Evolutionary conservation across 495 filamentous ascomycete species (phyloP), one percentile per base, ranked within the genome.

Genomic region (Penicillium simplicissimum): DNA sequence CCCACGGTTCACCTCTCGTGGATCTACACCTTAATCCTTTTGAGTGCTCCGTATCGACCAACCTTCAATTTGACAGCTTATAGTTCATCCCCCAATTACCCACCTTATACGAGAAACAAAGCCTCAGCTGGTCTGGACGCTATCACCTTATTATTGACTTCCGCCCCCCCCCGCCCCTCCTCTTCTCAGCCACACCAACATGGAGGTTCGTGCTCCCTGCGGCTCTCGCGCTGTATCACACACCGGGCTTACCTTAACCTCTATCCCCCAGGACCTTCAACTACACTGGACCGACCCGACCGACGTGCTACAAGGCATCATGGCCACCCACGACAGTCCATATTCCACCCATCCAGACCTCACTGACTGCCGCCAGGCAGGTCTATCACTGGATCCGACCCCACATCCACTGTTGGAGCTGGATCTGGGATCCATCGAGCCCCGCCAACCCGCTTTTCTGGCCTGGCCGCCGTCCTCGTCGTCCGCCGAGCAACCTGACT

Each of bases 271-370:
- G 54, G 58, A 61, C 19, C 36, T 63, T 35, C 59, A 68, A 34
- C 45, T 64, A 57, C 55, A 37, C 49, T 78, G 76, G 76, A 63
- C 64, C 28, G 58, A 68, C 52, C 67, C 74, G 21, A 55, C 61
- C 48, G 73, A 78, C 66, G 58, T 75, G 42, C 74, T 79, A 9
- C 76, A 76, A 28, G 74, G 71, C 43, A 77, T 79, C 66, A 68
- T 74, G 70, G 67, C 54, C 33, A 40, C 56, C 21, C 59, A 57
- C 8, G 63, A 68, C 58, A 33, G 53, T 33, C 25, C 59, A 54
- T 55, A 69, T 45, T 49, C 35, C 28, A 4, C 28, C 13, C 53
- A 55, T 33, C 52, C 57, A 11, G 47, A 64, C 58, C 28, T 66
- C 53, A 8, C 67, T 58, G 42, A 60, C 25, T 36, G 64, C 21